phyloP scores from a whole-genome alignment of 257 asterid species.

The Dorcoceras hygrometricum region DNA sequence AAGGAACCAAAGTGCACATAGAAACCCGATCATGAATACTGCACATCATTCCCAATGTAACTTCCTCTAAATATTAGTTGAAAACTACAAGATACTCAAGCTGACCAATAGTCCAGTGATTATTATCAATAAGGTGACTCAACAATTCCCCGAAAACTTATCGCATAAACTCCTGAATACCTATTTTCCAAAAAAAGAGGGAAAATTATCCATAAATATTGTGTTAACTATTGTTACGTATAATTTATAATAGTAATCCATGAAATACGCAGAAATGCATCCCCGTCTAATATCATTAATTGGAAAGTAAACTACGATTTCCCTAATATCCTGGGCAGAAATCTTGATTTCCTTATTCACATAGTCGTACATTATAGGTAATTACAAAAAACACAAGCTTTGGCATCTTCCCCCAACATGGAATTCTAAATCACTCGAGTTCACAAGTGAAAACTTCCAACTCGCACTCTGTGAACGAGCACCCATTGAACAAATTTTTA shows the following conservation, averaged over 20 bases:
- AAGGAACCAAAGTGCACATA: background rate
- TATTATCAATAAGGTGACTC: background rate
- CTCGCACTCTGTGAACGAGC: too few relatives aligned
- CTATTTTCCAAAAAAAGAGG: too few relatives aligned
- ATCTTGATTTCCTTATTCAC: background rate
- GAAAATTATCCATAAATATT: too few relatives aligned
- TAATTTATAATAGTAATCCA: too few relatives aligned
- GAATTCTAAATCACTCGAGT: too few relatives aligned
- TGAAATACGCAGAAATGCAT: too few relatives aligned
- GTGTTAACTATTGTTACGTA: too few relatives aligned
- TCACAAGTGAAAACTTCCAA: too few relatives aligned
- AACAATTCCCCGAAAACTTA: background rate
- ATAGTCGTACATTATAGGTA: background rate
- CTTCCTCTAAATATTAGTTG: background rate
- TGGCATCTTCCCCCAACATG: background rate
- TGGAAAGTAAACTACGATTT: background rate
- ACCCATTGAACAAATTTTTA: background rate
- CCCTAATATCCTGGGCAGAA: background rate
- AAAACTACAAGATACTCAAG: background rate
- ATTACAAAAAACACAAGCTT: background rate
- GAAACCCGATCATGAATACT: background rate
- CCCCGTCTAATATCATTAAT: background rate
- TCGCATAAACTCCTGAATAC: background rate
- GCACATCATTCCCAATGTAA: background rate
- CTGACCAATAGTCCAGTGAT: background rate